A percentile compares a stretch with the other conserved stretches of the same genome.
Evolutionary conservation across 495 filamentous ascomycete species (phyloP).

Genomic region (Neurospora sp.): DNA sequence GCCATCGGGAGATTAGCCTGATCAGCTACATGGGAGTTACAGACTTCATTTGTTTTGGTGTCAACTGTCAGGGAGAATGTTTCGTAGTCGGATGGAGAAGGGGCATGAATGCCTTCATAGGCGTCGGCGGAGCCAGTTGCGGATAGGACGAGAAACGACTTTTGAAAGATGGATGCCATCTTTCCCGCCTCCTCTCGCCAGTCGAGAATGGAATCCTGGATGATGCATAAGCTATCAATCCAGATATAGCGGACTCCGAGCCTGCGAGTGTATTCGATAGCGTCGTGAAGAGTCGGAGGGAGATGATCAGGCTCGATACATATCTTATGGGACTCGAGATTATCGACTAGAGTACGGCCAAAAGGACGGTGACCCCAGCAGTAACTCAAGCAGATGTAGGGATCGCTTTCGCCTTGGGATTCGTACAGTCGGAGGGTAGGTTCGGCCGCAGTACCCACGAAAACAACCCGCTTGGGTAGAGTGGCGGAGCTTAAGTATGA

Average conservation of each 20-base stretch:
- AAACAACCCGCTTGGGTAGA: slow-evolving; percentile 1
- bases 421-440: slow-evolving; percentile 3
- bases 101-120: neutral
- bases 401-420: neutral
- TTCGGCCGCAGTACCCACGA: neutral
- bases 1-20: neutral
- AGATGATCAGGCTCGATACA: neutral
- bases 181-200: slow-evolving; percentile 6
- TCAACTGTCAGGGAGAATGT: neutral
- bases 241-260: neutral
- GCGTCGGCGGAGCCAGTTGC: neutral
- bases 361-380: slow-evolving; percentile 4
- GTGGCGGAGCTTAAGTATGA: neutral
- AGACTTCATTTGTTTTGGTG: neutral
- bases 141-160: slow-evolving; percentile 7
- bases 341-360: neutral
- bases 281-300: neutral
- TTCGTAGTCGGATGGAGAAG: neutral
- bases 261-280: neutral
- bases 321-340: neutral
- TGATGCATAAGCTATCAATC: neutral
- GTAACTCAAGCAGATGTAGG: slow-evolving; percentile 1
- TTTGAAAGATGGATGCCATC: slow-evolving; percentile 7
- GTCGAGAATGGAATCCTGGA: neutral
- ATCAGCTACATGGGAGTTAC: neutral